phyloP scores from a whole-genome alignment of 306 rosid species.

The Acacia confusa region DNA sequence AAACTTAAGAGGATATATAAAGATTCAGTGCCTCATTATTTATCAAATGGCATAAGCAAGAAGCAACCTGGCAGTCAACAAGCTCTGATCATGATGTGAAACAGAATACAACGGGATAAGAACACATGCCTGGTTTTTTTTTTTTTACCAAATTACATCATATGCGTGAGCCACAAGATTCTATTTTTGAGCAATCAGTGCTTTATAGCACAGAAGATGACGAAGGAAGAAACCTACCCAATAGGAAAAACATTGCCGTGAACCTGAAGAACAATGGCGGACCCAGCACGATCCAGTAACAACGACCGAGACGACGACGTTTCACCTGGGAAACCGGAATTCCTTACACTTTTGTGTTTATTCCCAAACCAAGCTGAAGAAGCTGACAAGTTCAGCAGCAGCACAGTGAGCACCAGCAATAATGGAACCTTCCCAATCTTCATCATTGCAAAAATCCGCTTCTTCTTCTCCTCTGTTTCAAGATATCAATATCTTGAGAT shows the following conservation, averaged over 20 bases:
- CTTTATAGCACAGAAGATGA: neutral
- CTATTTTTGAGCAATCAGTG: neutral
- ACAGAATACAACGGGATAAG: neutral
- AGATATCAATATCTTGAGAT: neutral
- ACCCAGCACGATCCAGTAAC: conserved; percentile 35
- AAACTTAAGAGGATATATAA: neutral
- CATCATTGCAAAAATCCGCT: neutral
- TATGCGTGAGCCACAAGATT: neutral
- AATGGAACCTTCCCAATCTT: conserved; percentile 26
- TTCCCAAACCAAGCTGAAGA: conserved; percentile 64
- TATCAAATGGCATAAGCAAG: neutral
- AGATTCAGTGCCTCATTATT: neutral
- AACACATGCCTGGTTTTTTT: neutral
- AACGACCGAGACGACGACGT: conserved; percentile 41
- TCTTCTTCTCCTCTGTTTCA: neutral
- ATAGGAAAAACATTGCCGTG: conserved; percentile 86
- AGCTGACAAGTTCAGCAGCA: conserved; percentile 36
- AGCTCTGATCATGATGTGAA: neutral
- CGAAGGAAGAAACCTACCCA: conserved; percentile 48
- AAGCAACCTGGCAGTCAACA: conserved; percentile 19
- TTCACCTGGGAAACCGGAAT: conserved; percentile 36
- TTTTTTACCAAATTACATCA: neutral
- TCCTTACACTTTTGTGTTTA: conserved; percentile 45
- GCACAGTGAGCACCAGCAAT: conserved; percentile 23
- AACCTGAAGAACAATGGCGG: conserved; percentile 70